Evolutionary conservation across 2,329 filamentous ascomycete genomes (phyloP).

Genomic region (Fusarium sterilihyphosum): DNA sequence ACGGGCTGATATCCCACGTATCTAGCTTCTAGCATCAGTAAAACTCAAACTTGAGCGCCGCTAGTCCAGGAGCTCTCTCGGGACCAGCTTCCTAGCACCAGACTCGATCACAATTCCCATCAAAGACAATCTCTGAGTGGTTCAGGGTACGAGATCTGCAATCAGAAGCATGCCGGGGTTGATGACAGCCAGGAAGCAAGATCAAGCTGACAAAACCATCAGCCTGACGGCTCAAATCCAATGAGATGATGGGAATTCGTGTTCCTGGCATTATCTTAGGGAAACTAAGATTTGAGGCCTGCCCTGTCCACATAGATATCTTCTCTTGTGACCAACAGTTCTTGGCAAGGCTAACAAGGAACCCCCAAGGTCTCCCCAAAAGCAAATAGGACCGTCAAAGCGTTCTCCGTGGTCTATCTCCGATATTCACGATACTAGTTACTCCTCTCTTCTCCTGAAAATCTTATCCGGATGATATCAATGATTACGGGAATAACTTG

Average conservation of each 20-base stretch:
- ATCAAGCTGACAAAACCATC: background rate
- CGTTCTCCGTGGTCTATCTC: background rate
- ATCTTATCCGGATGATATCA: background rate
- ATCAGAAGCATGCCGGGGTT: conserved; percentile 5
- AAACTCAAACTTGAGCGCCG: conserved; percentile 32
- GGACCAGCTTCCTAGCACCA: background rate
- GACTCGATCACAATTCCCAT: conserved; percentile 8
- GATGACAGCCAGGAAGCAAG: background rate
- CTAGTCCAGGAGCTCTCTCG: conserved; percentile 6
- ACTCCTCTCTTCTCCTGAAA: conserved; percentile 12
- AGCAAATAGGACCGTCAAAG: conserved; percentile 15
- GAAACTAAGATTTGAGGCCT: conserved; percentile 25
- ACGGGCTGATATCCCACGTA: conserved; percentile 21
- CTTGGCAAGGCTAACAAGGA: conserved; percentile 13
- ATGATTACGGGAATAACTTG: background rate
- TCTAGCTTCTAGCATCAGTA: conserved; percentile 4
- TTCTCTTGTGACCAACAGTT: conserved; percentile 18
- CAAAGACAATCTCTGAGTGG: conserved; percentile 1
- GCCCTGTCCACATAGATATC: conserved; percentile 16
- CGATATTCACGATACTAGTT: background rate
- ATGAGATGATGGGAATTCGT: background rate
- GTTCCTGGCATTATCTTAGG: conserved; percentile 1
- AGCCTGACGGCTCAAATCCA: background rate
- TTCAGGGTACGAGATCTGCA: conserved; percentile 5
- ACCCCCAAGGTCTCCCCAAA: background rate